phyloP scores from a whole-genome alignment of 164 flowering plant genomes.

The Hamamelis virginiana region DNA sequence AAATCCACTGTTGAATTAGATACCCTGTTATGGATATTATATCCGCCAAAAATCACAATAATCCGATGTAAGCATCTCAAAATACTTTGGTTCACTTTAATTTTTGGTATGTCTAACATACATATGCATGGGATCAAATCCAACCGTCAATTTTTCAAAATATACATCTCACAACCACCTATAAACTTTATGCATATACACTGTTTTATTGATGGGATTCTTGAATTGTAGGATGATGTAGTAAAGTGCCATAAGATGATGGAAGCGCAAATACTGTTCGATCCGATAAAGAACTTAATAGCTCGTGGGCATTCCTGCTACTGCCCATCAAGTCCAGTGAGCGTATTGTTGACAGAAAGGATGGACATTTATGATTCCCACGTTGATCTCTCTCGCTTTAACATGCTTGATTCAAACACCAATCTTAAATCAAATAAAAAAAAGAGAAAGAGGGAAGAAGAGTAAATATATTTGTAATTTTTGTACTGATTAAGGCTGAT shows the following conservation, averaged over 20 bases:
- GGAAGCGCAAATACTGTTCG: slow-evolving; percentile 29
- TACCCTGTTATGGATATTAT: too few species aligned
- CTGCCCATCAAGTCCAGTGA: slow-evolving; percentile 56
- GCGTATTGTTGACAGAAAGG: slow-evolving; percentile 32
- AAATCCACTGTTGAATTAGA: too few species aligned
- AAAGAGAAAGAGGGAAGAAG: slow-evolving; percentile 29
- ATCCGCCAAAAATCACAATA: too few species aligned
- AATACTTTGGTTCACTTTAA: too few species aligned
- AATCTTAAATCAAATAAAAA: slow-evolving; percentile 15
- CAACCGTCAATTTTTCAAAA: too few species aligned
- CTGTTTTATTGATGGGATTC: background rate
- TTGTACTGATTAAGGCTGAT: too few species aligned
- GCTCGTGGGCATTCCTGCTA: background rate
- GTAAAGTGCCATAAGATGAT: slow-evolving; percentile 38
- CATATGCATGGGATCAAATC: too few species aligned
- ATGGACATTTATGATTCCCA: slow-evolving; percentile 15
- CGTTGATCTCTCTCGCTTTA: slow-evolving; percentile 23
- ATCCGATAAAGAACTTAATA: slow-evolving; percentile 16
- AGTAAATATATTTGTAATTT: too few species aligned
- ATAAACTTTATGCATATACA: too few species aligned
- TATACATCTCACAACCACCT: too few species aligned
- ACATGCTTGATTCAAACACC: background rate
- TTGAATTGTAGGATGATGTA: slow-evolving; percentile 32
- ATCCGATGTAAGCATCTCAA: too few species aligned
- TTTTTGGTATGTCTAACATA: too few species aligned